Percentiles rank a stretch among this genome's conserved stretches.
Conservation (phyloP, 1,284 basidiomycete genomes). For the Cryptococcus sp. region DNA sequence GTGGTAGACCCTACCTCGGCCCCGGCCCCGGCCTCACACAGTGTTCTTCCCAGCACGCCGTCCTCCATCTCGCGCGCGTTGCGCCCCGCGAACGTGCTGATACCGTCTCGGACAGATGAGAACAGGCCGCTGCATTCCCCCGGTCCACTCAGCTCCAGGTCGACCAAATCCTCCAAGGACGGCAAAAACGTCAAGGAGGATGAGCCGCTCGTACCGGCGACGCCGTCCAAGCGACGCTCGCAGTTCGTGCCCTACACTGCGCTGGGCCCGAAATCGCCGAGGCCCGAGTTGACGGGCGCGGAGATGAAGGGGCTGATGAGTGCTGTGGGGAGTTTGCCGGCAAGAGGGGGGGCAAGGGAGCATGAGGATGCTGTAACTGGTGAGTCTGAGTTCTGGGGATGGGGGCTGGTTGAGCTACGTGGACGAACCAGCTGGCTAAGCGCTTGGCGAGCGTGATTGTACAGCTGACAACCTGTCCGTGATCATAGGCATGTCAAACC, state of each 20-base stretch:
- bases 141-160: not conserved
- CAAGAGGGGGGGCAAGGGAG: constrained; percentile 23
- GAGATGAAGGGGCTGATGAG: constrained; percentile 50
- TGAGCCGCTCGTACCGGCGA: constrained; percentile 17
- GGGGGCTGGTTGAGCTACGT: not conserved
- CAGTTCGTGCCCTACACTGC: constrained; percentile 22
- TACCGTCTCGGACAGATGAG: constrained; percentile 22
- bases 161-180: too few relatives aligned
- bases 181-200: too few relatives aligned
- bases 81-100: constrained; percentile 22
- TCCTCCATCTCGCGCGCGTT: constrained; percentile 6
- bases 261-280: constrained; percentile 27
- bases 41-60: not conserved
- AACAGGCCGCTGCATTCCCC: constrained; percentile 15
- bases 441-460: too few relatives aligned
- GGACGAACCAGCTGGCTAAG: too few relatives aligned
- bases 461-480: too few relatives aligned
- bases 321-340: constrained; percentile 36
- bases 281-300: constrained; percentile 38
- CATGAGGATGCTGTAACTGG: constrained; percentile 38
- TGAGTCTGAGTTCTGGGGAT: constrained; percentile 10
- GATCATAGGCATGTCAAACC: constrained; percentile 38
- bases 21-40: not conserved
- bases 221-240: constrained; percentile 28
- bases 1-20: not conserved